Evolutionary conservation across 768 basidiomycete genomes (phyloP).

Genomic region (Cystofilobasidium bisporidii): DNA sequence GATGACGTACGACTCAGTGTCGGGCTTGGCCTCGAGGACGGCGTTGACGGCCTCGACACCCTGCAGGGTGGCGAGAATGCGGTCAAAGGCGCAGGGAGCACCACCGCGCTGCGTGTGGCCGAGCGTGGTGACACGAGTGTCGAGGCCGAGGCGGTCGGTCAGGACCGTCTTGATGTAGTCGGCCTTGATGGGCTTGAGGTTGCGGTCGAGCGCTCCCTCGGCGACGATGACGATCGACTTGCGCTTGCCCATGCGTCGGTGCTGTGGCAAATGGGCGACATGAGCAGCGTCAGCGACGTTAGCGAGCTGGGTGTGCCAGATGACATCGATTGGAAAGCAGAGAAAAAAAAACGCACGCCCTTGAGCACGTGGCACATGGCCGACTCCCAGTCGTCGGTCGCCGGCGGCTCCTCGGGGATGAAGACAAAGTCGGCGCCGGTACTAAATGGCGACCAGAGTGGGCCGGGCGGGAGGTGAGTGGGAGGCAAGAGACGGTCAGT

Average conservation of each 20-base stretch:
- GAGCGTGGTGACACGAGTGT: conserved; percentile 90
- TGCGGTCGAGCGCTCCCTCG: conserved; percentile 81
- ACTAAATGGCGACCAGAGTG: too few relatives aligned
- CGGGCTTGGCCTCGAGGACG: conserved; percentile 70
- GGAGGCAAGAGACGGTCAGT: background rate
- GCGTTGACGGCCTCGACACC: conserved; percentile 87
- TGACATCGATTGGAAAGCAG: too few relatives aligned
- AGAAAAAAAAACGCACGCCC: conserved; percentile 48
- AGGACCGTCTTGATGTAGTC: conserved; percentile 86
- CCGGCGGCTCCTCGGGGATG: conserved; percentile 87
- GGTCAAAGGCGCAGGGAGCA: conserved; percentile 81
- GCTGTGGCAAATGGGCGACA: too few relatives aligned
- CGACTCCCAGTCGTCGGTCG: conserved; percentile 71
- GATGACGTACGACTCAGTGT: conserved; percentile 95
- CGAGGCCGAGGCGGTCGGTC: conserved; percentile 73
- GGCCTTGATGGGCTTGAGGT: conserved; percentile 83
- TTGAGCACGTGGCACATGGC: conserved; percentile 79
- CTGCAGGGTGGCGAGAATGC: conserved; percentile 91
- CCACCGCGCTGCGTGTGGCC: conserved; percentile 97
- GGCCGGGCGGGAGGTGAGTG: background rate
- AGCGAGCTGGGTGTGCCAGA: too few relatives aligned
- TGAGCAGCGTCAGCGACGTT: too few relatives aligned
- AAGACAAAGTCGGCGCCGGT: conserved; percentile 92
- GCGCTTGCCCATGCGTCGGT: conserved; percentile 82
- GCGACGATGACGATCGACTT: conserved; percentile 98